phyloP scores from a whole-genome alignment of 1,284 basidiomycete genomes.

The Cryptococcus jaspeensis region DNA sequence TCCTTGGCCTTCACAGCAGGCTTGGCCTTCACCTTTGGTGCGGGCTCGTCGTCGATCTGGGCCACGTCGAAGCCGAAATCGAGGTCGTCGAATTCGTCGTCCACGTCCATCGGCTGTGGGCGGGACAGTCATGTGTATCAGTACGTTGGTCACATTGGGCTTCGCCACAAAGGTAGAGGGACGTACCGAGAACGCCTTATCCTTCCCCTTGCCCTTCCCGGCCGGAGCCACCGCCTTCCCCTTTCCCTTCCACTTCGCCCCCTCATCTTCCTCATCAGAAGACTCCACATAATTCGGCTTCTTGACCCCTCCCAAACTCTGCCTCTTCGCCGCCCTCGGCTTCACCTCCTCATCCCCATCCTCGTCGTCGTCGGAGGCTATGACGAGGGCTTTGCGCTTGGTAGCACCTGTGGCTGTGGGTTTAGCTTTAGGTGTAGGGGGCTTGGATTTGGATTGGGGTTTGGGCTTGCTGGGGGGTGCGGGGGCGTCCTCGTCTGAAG shows the following conservation, averaged over 20 bases:
- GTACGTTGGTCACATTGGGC: neutral
- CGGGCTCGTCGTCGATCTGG: slow-evolving; percentile 22
- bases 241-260: slow-evolving; percentile 32
- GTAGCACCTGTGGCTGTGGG: slow-evolving; percentile 4
- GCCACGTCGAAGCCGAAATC: slow-evolving; percentile 22
- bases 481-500: slow-evolving; percentile 11
- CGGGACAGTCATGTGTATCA: neutral
- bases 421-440: slow-evolving; percentile 12
- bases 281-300: slow-evolving; percentile 34
- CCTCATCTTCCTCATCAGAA: slow-evolving; percentile 19
- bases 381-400: slow-evolving; percentile 20
- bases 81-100: slow-evolving; percentile 19
- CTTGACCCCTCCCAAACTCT: slow-evolving; percentile 27
- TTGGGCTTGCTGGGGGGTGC: slow-evolving; percentile 3
- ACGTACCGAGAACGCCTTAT: slow-evolving; percentile 18
- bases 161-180: neutral
- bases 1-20: slow-evolving; percentile 22
- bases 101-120: slow-evolving; percentile 26
- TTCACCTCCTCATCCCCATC: slow-evolving; percentile 34
- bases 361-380: slow-evolving; percentile 12
- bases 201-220: slow-evolving; percentile 12
- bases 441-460: slow-evolving; percentile 4
- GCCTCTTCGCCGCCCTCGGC: slow-evolving; percentile 42
- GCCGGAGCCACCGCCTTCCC: slow-evolving; percentile 9
- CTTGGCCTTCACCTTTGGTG: slow-evolving; percentile 22